Percentiles rank a stretch among this genome's conserved stretches.
Conservation (phyloP, 495 filamentous ascomycete species). For the Corynascus novoguineensis region DNA sequence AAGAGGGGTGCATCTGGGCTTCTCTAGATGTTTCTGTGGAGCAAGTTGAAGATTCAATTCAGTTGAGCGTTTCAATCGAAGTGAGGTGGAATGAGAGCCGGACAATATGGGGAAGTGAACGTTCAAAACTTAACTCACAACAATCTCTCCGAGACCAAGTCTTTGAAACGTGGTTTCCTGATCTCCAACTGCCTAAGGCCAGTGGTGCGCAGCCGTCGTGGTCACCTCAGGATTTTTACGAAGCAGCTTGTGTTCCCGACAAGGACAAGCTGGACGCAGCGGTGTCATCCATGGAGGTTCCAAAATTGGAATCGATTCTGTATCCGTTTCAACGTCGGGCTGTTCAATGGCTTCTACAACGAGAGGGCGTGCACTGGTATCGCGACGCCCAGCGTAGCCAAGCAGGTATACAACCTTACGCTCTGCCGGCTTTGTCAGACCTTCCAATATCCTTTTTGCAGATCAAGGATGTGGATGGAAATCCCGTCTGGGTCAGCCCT, state of each 20-base stretch:
- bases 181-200: not conserved
- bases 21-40: constrained; percentile 11
- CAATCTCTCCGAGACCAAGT: constrained; percentile 19
- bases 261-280: constrained; percentile 21
- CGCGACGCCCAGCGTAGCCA: constrained; percentile 1
- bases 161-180: constrained; percentile 28
- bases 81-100: constrained; percentile 25
- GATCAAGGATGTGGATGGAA: constrained; percentile 31
- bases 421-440: not conserved
- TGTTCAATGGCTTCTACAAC: constrained; percentile 42
- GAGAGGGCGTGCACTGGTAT: constrained; percentile 40
- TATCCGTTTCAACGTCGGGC: constrained; percentile 44
- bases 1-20: constrained; percentile 26
- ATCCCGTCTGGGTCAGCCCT: constrained; percentile 47
- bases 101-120: constrained; percentile 15
- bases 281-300: constrained; percentile 21
- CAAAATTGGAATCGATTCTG: constrained; percentile 29
- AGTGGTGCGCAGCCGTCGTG: constrained; percentile 7
- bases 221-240: constrained; percentile 43
- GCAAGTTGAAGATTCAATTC: constrained; percentile 16
- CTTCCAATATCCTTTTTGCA: constrained; percentile 16
- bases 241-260: constrained; percentile 36
- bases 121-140: constrained; percentile 10
- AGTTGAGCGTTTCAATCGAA: constrained; percentile 17
- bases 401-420: constrained; percentile 17